These are phyloP conservation scores for Parmelia sp. DNA, from an alignment of 495 filamentous ascomycete species.

Conservation along the genomic window DNA sequence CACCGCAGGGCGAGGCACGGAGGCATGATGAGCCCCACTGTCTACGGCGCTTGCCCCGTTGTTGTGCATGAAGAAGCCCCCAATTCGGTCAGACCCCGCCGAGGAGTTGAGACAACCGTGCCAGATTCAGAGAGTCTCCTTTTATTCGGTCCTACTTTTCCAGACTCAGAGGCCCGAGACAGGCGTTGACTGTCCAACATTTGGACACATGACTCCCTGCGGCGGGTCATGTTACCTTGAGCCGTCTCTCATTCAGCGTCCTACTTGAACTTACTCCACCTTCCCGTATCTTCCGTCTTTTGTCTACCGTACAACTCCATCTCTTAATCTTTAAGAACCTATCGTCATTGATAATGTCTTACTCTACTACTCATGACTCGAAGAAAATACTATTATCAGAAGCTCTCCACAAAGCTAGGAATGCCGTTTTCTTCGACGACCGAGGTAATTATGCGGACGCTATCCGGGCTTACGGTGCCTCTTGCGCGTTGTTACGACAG, in stretches of 20 bases:
- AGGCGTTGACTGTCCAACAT: slow-evolving; percentile 1
- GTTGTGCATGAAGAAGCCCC: slow-evolving; percentile 1
- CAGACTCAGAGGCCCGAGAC: neutral
- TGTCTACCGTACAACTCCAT: too few relatives aligned
- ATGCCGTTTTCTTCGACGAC: slow-evolving; percentile 15
- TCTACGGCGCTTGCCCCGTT: neutral
- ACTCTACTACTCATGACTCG: neutral
- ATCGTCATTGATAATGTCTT: slow-evolving; percentile 1
- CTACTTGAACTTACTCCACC: neutral
- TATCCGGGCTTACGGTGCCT: slow-evolving; percentile 8
- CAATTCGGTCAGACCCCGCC: neutral
- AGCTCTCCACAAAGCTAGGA: slow-evolving; percentile 12
- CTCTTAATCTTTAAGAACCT: neutral
- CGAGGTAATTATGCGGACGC: slow-evolving; percentile 8
- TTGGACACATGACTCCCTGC: too few relatives aligned
- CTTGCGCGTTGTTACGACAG: slow-evolving; percentile 13
- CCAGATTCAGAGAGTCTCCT: neutral
- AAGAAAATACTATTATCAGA: neutral
- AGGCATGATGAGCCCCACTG: neutral
- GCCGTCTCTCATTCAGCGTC: neutral
- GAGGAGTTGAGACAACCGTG: neutral
- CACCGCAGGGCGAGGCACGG: neutral
- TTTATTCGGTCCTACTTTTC: neutral
- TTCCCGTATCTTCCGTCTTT: neutral
- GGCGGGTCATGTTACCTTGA: neutral